phyloP scores from a whole-genome alignment of 2,329 filamentous ascomycete species.

The Aspergillus sojae region DNA sequence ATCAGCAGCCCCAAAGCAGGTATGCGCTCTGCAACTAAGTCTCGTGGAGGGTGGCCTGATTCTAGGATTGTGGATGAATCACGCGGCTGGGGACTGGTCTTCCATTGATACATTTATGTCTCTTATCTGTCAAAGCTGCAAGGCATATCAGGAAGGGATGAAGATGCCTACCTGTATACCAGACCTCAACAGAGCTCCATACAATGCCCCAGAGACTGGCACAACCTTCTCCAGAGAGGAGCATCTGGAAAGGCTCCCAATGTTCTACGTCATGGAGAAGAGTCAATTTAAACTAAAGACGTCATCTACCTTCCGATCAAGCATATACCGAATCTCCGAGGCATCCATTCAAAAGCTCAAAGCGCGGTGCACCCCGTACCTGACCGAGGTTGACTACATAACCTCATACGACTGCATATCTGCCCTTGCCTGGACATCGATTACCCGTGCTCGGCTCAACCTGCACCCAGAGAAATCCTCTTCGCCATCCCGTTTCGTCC shows the following conservation, averaged over 20 bases:
- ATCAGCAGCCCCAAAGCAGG: conserved; percentile 10
- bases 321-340: conserved; percentile 21
- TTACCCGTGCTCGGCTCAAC: conserved; percentile 25
- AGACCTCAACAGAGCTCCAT: conserved; percentile 24
- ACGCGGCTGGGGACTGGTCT: conserved; percentile 27
- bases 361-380: conserved; percentile 13
- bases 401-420: conserved; percentile 31
- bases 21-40: conserved; percentile 25
- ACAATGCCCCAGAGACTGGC: conserved; percentile 14
- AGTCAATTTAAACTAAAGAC: conserved; percentile 13
- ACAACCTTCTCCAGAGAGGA: conserved; percentile 9
- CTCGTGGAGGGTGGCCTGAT: conserved; percentile 25
- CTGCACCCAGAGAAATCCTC: conserved; percentile 18
- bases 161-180: conserved; percentile 19
- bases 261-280: conserved; percentile 22
- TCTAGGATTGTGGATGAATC: conserved; percentile 22
- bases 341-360: conserved; percentile 20
- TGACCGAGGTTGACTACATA: conserved; percentile 22
- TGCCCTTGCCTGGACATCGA: conserved; percentile 26
- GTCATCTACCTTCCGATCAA: conserved; percentile 11
- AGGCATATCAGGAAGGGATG: conserved; percentile 19
- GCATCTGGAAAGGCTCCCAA: conserved; percentile 13
- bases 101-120: conserved; percentile 26
- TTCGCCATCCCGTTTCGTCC: conserved; percentile 16
- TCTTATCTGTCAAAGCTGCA: conserved; percentile 23